phyloP scores from a whole-genome alignment of 1,284 basidiomycete genomes.

The Cutaneotrichosporon arboriforme region DNA sequence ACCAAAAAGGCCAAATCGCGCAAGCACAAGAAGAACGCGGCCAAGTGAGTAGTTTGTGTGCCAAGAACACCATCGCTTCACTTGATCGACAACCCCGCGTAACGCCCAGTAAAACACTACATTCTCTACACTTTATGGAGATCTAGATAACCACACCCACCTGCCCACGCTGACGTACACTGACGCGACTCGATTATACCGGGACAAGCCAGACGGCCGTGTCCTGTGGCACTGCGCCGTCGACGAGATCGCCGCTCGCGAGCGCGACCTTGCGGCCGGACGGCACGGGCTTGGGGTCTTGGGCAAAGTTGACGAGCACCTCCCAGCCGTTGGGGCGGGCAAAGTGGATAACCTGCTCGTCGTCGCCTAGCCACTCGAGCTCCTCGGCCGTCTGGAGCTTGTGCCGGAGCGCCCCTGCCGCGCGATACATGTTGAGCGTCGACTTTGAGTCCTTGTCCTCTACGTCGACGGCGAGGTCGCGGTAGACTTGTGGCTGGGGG shows the following conservation, averaged over 20 bases:
- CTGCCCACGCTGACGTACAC: too few relatives aligned
- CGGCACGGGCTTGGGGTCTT: conserved; percentile 23
- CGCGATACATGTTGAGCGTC: conserved; percentile 35
- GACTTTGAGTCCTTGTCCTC: conserved; percentile 27
- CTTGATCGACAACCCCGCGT: too few relatives aligned
- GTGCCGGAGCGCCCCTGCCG: conserved; percentile 25
- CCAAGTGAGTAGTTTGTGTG: too few relatives aligned
- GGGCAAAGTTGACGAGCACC: conserved; percentile 32
- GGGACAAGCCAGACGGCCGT: conserved; percentile 18
- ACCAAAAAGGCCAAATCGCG: too few relatives aligned
- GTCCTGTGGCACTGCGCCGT: conserved; percentile 13
- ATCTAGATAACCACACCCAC: too few relatives aligned
- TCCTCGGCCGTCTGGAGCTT: conserved; percentile 31
- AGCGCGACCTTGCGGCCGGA: conserved; percentile 27
- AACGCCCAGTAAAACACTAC: too few relatives aligned
- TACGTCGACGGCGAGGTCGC: conserved; percentile 26
- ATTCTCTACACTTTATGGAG: too few relatives aligned
- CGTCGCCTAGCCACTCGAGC: conserved; percentile 30
- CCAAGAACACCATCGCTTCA: too few relatives aligned
- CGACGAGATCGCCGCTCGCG: conserved; percentile 9
- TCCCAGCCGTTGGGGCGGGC: conserved; percentile 40
- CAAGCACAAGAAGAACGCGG: too few relatives aligned
- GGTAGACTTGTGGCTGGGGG: conserved; percentile 30
- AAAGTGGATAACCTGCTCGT: conserved; percentile 28
- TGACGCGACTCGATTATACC: conserved; percentile 3